These are phyloP conservation scores for Heracleum sosnowskyi DNA, from an alignment of 129 eudicot genomes.

Conservation along the genomic window DNA sequence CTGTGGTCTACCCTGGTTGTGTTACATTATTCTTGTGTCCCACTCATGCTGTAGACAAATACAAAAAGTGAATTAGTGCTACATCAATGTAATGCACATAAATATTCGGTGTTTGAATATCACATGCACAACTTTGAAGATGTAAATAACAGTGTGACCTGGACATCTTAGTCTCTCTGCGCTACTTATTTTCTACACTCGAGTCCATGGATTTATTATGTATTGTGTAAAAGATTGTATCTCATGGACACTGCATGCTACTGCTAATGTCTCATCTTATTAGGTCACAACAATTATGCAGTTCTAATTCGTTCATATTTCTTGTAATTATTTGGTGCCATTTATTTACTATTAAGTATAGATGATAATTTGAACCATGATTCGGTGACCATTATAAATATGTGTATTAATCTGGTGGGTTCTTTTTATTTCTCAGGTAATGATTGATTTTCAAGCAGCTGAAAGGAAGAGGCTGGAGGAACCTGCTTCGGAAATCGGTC, in stretches of 20 bases:
- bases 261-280: neutral
- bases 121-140: neutral
- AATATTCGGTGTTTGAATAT: neutral
- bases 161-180: neutral
- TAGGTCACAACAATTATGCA: neutral
- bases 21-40: neutral
- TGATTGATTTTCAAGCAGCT: constrained; percentile 97
- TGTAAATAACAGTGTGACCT: neutral
- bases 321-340: neutral
- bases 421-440: constrained; percentile 49
- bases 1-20: neutral
- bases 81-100: neutral
- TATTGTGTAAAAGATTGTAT: neutral
- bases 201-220: neutral
- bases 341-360: neutral
- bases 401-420: neutral
- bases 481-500: constrained; percentile 97
- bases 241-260: neutral
- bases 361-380: neutral
- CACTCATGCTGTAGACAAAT: neutral
- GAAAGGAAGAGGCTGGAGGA: constrained; percentile 80
- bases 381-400: neutral
- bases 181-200: neutral
- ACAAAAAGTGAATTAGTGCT: neutral
- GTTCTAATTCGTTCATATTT: neutral